phyloP scores from a whole-genome alignment of 352 stramenopile genomes.

The Phytophthora citrophthora region DNA sequence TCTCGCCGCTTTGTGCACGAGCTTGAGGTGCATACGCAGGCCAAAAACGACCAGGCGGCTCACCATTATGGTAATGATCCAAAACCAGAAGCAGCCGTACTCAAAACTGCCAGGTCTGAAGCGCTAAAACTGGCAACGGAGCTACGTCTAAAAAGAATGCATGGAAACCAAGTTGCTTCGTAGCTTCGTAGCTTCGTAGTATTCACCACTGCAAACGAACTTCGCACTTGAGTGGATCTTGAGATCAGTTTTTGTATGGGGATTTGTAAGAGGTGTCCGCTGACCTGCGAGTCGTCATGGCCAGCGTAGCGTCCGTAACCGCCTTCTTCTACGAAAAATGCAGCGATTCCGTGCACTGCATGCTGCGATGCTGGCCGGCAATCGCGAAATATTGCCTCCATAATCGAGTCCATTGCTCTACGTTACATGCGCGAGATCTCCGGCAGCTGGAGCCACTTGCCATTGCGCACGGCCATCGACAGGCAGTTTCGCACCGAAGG shows the following conservation, averaged over 20 bases:
- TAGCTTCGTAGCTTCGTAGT: too few species aligned
- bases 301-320: constrained; percentile 19
- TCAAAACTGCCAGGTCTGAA: too few species aligned
- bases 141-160: too few species aligned
- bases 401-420: background rate
- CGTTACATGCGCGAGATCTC: background rate
- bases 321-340: constrained; percentile 21
- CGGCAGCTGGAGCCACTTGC: constrained; percentile 11
- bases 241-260: constrained; percentile 27
- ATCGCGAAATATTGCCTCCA: constrained; percentile 4
- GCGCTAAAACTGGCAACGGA: too few species aligned
- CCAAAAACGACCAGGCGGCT: constrained; percentile 1
- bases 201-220: constrained; percentile 3
- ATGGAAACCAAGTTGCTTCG: too few species aligned
- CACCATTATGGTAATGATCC: background rate
- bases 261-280: background rate
- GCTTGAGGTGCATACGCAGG: constrained; percentile 22
- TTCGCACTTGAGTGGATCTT: constrained; percentile 21
- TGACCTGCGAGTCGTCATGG: background rate
- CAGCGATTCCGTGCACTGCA: background rate
- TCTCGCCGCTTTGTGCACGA: constrained; percentile 21
- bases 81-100: constrained; percentile 8
- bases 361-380: background rate
- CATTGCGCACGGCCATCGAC: constrained; percentile 2
- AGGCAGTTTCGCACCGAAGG: constrained; percentile 23